Evolutionary conservation across 1,284 basidiomycete species (phyloP).

Genomic region (Leccinum cinnamomeum): DNA sequence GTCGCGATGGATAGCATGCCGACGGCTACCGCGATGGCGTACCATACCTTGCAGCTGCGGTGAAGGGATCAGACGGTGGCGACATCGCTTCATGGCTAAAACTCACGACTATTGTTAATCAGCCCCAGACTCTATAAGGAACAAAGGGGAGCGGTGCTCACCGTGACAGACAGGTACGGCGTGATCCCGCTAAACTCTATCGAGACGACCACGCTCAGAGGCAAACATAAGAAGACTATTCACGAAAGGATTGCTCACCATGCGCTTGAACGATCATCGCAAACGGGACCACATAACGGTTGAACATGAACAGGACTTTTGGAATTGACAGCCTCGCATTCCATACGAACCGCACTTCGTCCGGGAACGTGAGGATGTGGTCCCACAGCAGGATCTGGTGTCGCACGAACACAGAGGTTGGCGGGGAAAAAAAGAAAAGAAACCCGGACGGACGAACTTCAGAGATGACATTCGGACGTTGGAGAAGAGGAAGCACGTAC

Average conservation of each 20-base stretch:
- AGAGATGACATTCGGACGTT: background rate
- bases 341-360: conserved; percentile 50
- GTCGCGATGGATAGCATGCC: conserved; percentile 40
- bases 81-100: background rate
- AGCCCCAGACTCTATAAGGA: background rate
- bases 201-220: background rate
- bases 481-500: conserved; percentile 14
- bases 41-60: conserved; percentile 40
- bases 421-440: background rate
- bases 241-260: conserved; percentile 31
- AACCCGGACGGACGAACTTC: background rate
- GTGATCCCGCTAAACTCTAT: conserved; percentile 31
- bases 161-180: conserved; percentile 15
- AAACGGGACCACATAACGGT: conserved; percentile 47
- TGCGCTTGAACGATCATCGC: conserved; percentile 39
- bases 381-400: conserved; percentile 48
- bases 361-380: conserved; percentile 45
- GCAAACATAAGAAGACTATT: background rate
- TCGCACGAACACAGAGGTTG: background rate
- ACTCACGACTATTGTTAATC: conserved; percentile 20
- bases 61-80: background rate
- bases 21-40: conserved; percentile 31
- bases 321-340: conserved; percentile 39
- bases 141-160: conserved; percentile 9
- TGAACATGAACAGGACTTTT: conserved; percentile 46